Conservation (phyloP, 495 filamentous ascomycete species). For the Xanthoparmelia taractica region DNA sequence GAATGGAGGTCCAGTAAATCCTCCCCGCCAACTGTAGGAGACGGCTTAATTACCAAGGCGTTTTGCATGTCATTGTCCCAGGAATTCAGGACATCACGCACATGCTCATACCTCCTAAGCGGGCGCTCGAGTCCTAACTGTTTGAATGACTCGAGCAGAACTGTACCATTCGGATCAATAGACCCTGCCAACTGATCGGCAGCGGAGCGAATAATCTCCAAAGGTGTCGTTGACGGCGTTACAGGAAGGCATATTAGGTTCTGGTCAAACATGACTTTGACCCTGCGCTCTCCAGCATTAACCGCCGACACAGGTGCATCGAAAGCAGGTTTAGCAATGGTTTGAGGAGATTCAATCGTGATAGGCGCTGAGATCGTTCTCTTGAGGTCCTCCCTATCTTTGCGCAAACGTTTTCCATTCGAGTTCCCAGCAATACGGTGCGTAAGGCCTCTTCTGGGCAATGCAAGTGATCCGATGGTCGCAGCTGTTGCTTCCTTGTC, state of each 20-base stretch:
- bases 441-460: slow-evolving; percentile 18
- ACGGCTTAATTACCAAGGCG: slow-evolving; percentile 52
- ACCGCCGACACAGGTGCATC: slow-evolving; percentile 81
- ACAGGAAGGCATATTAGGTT: slow-evolving; percentile 56
- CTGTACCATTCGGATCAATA: slow-evolving; percentile 52
- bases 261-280: slow-evolving; percentile 60
- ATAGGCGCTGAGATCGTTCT: slow-evolving; percentile 22
- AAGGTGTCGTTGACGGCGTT: slow-evolving; percentile 62
- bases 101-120: slow-evolving; percentile 75
- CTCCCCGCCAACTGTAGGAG: slow-evolving; percentile 39
- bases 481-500: background rate
- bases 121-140: slow-evolving; percentile 75
- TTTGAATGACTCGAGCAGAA: slow-evolving; percentile 68
- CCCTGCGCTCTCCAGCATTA: slow-evolving; percentile 68
- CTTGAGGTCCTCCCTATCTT: slow-evolving; percentile 21
- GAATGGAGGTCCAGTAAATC: slow-evolving; percentile 42
- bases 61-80: slow-evolving; percentile 79
- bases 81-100: slow-evolving; percentile 84
- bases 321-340: slow-evolving; percentile 27
- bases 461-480: background rate
- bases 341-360: slow-evolving; percentile 40
- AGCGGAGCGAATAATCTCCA: slow-evolving; percentile 60
- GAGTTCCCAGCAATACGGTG: slow-evolving; percentile 14
- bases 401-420: slow-evolving; percentile 8
- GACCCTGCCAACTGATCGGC: slow-evolving; percentile 45